These are phyloP conservation scores for Serendipita indica DNA, from an alignment of 768 basidiomycete species.

Conservation along the genomic window DNA sequence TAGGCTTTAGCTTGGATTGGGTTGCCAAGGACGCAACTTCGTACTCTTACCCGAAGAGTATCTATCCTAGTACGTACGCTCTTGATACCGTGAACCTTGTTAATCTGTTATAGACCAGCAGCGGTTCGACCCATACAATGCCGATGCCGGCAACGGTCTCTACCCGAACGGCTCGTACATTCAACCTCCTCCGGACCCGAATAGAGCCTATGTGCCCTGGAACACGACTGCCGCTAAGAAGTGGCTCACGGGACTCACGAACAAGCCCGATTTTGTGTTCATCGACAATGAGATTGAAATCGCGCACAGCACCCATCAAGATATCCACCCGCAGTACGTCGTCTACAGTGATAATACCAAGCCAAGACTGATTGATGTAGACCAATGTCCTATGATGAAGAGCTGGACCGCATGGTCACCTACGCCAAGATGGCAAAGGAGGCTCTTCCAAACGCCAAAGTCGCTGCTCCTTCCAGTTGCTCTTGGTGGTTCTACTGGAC, in stretches of 20 bases:
- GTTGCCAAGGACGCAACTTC: conserved; percentile 39
- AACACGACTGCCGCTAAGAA: conserved; percentile 29
- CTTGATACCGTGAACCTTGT: neutral
- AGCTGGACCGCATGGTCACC: conserved; percentile 31
- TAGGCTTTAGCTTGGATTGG: conserved; percentile 35
- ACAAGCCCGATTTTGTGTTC: conserved; percentile 35
- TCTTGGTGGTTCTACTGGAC: conserved; percentile 34
- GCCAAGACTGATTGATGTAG: conserved; percentile 17
- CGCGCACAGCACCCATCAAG: conserved; percentile 37
- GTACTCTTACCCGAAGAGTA: conserved; percentile 33
- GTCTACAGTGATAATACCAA: neutral
- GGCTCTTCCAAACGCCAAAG: conserved; percentile 30
- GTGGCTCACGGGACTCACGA: conserved; percentile 32
- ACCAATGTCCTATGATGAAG: conserved; percentile 37
- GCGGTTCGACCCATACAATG: conserved; percentile 33
- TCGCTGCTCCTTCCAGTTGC: conserved; percentile 32
- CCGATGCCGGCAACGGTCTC: conserved; percentile 35
- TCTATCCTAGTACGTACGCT: conserved; percentile 29
- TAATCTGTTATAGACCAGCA: conserved; percentile 25
- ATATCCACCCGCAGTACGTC: conserved; percentile 38
- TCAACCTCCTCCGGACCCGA: conserved; percentile 26
- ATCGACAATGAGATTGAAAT: conserved; percentile 48
- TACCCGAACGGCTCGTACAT: conserved; percentile 35
- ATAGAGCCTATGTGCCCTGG: conserved; percentile 33
- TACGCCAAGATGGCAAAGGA: conserved; percentile 31